These are phyloP conservation scores for Russula earlei DNA, from an alignment of 768 basidiomycete genomes.

Conservation along the genomic window DNA sequence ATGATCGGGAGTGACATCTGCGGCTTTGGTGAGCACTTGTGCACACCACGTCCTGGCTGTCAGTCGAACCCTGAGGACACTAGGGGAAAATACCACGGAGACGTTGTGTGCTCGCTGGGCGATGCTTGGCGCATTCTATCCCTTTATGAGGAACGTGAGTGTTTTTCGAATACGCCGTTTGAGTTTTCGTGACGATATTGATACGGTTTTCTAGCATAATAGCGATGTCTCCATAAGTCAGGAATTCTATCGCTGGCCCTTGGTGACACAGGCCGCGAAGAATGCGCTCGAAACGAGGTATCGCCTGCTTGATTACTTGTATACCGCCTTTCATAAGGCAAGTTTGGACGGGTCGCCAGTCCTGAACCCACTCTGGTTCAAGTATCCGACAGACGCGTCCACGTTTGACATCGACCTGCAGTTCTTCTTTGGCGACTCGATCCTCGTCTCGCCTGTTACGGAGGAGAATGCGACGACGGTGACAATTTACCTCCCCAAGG, in stretches of 20 bases:
- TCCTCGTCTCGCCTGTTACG: conserved; percentile 63
- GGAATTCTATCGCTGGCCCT: conserved; percentile 60
- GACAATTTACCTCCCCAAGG: conserved; percentile 50
- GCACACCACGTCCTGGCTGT: background rate
- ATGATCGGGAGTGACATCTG: conserved; percentile 75
- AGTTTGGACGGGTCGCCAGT: conserved; percentile 52
- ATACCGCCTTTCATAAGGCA: conserved; percentile 58
- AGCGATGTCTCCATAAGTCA: conserved; percentile 42
- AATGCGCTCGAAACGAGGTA: conserved; percentile 58
- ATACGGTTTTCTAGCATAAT: conserved; percentile 37
- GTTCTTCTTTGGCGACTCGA: conserved; percentile 57
- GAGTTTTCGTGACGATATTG: conserved; percentile 6
- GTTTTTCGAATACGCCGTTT: background rate
- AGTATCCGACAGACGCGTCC: conserved; percentile 50
- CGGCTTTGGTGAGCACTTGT: conserved; percentile 41
- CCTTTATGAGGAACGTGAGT: conserved; percentile 69
- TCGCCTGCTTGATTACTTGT: conserved; percentile 61
- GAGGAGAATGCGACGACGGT: conserved; percentile 51
- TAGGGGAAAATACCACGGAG: conserved; percentile 54
- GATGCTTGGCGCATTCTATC: conserved; percentile 66
- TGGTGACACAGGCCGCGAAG: conserved; percentile 47
- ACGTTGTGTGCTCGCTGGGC: conserved; percentile 69
- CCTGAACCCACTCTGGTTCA: conserved; percentile 56
- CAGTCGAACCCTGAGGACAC: background rate
- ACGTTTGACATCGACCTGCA: conserved; percentile 57